Base-by-base conservation (phyloP, 2,329 filamentous ascomycete species). In the Ascochyta pisi region DNA sequence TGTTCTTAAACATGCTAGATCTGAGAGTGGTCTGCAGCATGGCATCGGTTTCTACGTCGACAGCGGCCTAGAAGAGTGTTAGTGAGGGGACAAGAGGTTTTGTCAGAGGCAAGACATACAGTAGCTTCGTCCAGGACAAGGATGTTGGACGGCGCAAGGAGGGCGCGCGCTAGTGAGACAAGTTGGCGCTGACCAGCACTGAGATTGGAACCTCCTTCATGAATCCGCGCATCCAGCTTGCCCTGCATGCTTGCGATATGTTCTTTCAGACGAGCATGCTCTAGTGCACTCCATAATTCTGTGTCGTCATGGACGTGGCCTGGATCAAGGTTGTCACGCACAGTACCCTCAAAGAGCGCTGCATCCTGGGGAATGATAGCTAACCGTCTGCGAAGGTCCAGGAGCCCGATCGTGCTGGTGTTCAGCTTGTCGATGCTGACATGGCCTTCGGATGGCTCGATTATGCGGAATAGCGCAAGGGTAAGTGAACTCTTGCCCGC, bases 361-460 rank as follows among this genome's bases (percentile, higher is more conserved):
- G 95, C 94, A 77, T 99, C 96, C 75, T 99, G 95, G 4, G 96
- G 95, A 64, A 99, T 99, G 70, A 99, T 99, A 50, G 95, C 94
- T 43, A 99, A 82, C 54, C 95, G 88, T 51, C 93, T 86, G 51
- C 95, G 88, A 51, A 99, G 83, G 75, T 99, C 95, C 50, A 96
- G 79, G 49, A 99, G 80, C 3, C 95, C 95, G 69, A 99, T 97
- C 3, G 86, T 87, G 50, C 91, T 94, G 12, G 95, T 96, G 77
- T 97, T 90, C 50, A 99, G 79, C 41, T 86, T 84, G 77, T 99
- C 95, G 69, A 99, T 96, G 66, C 86, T 90, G 66, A 99, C 95
- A 68, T 89, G 84, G 48, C 95, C 95, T 38, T 86, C 86, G 34
- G 83, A 85, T 2, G 93, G 86, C 78, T 99, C 96, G 60, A 99